These are phyloP conservation scores for Pseudonitzschia multiseries DNA, from an alignment of 108 stramenopile species.

Conservation along the genomic window DNA sequence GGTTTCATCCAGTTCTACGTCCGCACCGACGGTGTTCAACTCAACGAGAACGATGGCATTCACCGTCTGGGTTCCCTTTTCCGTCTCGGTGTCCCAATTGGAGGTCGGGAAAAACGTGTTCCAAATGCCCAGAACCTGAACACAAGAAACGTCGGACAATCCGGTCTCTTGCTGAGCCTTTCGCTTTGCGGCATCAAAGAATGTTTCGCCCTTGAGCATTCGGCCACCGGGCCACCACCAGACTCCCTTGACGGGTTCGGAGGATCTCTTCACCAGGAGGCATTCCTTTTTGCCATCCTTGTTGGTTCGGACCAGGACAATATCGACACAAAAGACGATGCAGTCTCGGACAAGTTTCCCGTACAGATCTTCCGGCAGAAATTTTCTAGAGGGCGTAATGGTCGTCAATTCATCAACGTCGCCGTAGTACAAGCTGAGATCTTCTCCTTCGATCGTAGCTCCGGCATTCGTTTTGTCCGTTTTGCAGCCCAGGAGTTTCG, in stretches of 20 bases:
- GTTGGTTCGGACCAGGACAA: slow-evolving; percentile 50
- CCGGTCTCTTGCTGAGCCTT: slow-evolving; percentile 71
- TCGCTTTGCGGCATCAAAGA: slow-evolving; percentile 62
- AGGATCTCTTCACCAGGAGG: slow-evolving; percentile 55
- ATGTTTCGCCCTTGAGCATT: slow-evolving; percentile 73
- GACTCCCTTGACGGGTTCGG: slow-evolving; percentile 68
- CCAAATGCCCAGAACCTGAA: slow-evolving; percentile 66
- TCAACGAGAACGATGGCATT: slow-evolving; percentile 71
- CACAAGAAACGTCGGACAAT: slow-evolving; percentile 42
- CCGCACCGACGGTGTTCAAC: slow-evolving; percentile 32
- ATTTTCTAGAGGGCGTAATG: slow-evolving; percentile 44
- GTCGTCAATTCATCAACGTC: slow-evolving; percentile 47
- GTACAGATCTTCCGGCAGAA: slow-evolving; percentile 60
- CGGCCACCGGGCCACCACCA: slow-evolving; percentile 82
- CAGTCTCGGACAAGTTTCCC: slow-evolving; percentile 50
- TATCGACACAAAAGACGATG: slow-evolving; percentile 65
- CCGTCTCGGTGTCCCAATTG: slow-evolving; percentile 53
- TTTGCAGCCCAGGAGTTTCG: background rate
- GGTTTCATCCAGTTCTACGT: slow-evolving; percentile 55
- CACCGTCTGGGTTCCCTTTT: slow-evolving; percentile 72
- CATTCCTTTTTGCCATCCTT: slow-evolving; percentile 36
- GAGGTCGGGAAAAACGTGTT: slow-evolving; percentile 50
- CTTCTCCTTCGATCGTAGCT: slow-evolving; percentile 52
- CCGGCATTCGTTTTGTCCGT: slow-evolving; percentile 40
- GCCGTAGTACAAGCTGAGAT: slow-evolving; percentile 62